phyloP scores from a whole-genome alignment of 768 basidiomycete genomes.

The Tulasnella calospora region DNA sequence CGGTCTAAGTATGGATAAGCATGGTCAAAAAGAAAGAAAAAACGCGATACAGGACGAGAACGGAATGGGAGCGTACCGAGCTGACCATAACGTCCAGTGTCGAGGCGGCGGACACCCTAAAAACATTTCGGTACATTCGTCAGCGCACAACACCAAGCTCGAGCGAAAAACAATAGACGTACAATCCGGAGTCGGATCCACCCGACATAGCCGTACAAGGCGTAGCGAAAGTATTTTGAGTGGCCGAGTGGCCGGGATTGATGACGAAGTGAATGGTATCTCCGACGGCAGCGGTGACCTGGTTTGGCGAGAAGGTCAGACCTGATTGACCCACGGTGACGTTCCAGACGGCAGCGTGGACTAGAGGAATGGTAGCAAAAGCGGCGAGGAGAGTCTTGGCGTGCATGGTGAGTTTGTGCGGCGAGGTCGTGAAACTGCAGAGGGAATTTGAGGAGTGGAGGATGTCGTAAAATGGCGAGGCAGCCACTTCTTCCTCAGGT shows the following conservation, averaged over 20 bases:
- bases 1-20: slow-evolving; percentile 38
- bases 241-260: neutral
- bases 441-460: neutral
- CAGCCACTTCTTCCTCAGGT: too few species aligned
- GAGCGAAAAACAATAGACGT: neutral
- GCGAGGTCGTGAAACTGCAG: neutral
- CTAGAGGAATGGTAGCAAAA: neutral
- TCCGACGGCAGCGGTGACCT: slow-evolving; percentile 1
- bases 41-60: neutral
- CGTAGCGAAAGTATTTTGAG: neutral
- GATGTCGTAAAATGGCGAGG: neutral
- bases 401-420: neutral
- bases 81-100: slow-evolving; percentile 24
- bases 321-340: neutral
- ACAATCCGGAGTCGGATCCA: slow-evolving; percentile 27
- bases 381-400: neutral
- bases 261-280: slow-evolving; percentile 13
- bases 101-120: neutral
- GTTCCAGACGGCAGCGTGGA: slow-evolving; percentile 11
- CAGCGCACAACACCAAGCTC: neutral
- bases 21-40: neutral
- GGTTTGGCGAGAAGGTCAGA: neutral
- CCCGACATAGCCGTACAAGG: slow-evolving; percentile 5
- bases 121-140: neutral
- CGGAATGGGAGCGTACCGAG: neutral